These are phyloP conservation scores for Quaeritorhiza haematococci DNA, from an alignment of 371 early-diverging fungal genomes.

Conservation along the genomic window DNA sequence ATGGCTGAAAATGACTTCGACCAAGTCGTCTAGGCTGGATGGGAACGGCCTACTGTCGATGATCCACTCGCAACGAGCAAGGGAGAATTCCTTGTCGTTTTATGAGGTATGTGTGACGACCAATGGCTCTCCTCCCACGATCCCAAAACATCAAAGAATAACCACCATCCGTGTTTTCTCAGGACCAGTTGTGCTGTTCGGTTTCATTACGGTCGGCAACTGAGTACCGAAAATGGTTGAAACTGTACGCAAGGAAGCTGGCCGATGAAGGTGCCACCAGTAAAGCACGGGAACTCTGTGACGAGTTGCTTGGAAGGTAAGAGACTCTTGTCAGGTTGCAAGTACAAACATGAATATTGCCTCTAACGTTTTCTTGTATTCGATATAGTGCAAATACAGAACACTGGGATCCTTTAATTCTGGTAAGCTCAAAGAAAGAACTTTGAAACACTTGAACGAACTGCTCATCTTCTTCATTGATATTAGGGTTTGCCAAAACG, in stretches of 20 bases:
- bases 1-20: slow-evolving; percentile 74
- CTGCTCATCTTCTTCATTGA: background rate
- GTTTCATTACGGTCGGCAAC: slow-evolving; percentile 53
- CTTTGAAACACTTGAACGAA: background rate
- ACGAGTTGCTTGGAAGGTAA: slow-evolving; percentile 56
- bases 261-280: slow-evolving; percentile 59
- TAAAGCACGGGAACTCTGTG: slow-evolving; percentile 67
- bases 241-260: slow-evolving; percentile 62
- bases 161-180: slow-evolving; percentile 54
- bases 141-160: slow-evolving; percentile 32
- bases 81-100: too few species aligned
- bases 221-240: slow-evolving; percentile 62
- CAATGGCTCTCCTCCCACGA: too few species aligned
- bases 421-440: slow-evolving; percentile 13
- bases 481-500: slow-evolving; percentile 39
- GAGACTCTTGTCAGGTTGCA: too few species aligned
- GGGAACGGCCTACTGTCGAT: too few species aligned
- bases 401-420: slow-evolving; percentile 39
- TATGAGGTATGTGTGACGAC: too few species aligned
- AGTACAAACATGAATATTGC: too few species aligned
- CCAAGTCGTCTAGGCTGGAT: too few species aligned
- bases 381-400: background rate
- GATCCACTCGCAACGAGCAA: too few species aligned
- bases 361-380: background rate
- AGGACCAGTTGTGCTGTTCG: too few species aligned